phyloP scores from a whole-genome alignment of 2,329 filamentous ascomycete species.

The Pseudogymnoascus sp. region DNA sequence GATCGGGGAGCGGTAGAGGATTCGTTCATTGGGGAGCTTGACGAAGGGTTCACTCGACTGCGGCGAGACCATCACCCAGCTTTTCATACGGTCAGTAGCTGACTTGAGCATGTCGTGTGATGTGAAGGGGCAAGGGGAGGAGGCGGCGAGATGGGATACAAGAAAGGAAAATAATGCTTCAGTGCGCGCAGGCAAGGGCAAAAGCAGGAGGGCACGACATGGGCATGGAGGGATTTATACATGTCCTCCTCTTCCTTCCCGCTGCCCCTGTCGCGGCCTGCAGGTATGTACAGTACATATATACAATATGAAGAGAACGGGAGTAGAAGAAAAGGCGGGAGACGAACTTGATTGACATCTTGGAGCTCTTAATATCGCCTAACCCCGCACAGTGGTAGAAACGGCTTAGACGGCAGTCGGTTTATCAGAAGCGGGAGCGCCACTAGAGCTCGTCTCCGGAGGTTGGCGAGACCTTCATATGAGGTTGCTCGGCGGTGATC shows the following conservation, averaged over 20 bases:
- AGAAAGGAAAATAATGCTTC: conserved; percentile 16
- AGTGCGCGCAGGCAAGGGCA: neutral
- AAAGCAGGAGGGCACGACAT: neutral
- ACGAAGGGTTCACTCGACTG: conserved; percentile 59
- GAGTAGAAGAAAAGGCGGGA: neutral
- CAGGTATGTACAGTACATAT: neutral
- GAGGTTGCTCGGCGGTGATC: neutral
- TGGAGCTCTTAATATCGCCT: neutral
- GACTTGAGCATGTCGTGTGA: conserved; percentile 18
- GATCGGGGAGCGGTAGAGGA: conserved; percentile 70
- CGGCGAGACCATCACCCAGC: conserved; percentile 89
- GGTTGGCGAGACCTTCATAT: neutral
- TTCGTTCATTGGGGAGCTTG: conserved; percentile 73
- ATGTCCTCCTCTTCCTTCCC: neutral
- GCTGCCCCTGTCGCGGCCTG: neutral
- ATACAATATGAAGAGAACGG: neutral
- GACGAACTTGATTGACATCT: conserved; percentile 11
- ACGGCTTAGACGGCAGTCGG: neutral
- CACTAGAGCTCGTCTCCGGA: neutral
- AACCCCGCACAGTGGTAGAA: neutral
- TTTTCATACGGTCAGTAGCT: conserved; percentile 28
- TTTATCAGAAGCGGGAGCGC: neutral
- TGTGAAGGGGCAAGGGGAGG: conserved; percentile 10
- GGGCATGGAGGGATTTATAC: neutral
- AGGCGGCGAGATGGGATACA: conserved; percentile 17